Evolutionary conservation across 805 yeast species (phyloP).

Genomic region (Nakazawaea pomicola): DNA sequence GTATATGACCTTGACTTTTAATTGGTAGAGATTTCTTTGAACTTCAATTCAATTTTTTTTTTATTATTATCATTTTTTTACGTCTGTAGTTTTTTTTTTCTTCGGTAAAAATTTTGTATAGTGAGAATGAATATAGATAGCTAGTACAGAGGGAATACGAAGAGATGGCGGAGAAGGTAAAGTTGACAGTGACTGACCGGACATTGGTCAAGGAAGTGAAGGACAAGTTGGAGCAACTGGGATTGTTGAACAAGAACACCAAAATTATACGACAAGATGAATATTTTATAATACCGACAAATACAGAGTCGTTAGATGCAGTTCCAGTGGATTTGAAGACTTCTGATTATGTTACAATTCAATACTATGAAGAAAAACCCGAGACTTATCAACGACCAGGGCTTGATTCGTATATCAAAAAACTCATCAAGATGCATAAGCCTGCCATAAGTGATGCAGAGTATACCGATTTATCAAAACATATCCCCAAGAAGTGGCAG

Average conservation of each 20-base stretch:
- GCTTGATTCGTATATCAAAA: too few species aligned
- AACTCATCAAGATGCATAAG: too few species aligned
- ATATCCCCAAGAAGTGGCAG: slow-evolving; percentile 50
- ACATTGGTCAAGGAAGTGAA: slow-evolving; percentile 10
- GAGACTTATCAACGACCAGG: not conserved
- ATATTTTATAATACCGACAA: not conserved
- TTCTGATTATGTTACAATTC: not conserved
- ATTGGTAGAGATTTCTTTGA: too few species aligned
- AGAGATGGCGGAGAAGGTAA: not conserved
- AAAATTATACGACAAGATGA: slow-evolving; percentile 3
- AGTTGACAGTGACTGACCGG: slow-evolving; percentile 6
- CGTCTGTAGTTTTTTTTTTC: too few species aligned
- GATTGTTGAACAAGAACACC: slow-evolving; percentile 7
- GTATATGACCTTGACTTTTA: too few species aligned
- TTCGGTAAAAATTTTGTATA: too few species aligned
- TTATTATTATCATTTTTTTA: too few species aligned
- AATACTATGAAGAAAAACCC: not conserved
- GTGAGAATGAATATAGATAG: too few species aligned
- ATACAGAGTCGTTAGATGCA: not conserved
- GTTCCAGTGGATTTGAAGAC: not conserved
- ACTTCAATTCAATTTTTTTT: too few species aligned
- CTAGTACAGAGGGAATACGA: too few species aligned
- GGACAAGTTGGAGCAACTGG: slow-evolving; percentile 4
- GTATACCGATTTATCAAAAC: not conserved
- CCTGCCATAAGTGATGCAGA: too few species aligned